Evolutionary conservation across 2,329 filamentous ascomycete species (phyloP).

Genomic region (Lachnellula occidentalis): DNA sequence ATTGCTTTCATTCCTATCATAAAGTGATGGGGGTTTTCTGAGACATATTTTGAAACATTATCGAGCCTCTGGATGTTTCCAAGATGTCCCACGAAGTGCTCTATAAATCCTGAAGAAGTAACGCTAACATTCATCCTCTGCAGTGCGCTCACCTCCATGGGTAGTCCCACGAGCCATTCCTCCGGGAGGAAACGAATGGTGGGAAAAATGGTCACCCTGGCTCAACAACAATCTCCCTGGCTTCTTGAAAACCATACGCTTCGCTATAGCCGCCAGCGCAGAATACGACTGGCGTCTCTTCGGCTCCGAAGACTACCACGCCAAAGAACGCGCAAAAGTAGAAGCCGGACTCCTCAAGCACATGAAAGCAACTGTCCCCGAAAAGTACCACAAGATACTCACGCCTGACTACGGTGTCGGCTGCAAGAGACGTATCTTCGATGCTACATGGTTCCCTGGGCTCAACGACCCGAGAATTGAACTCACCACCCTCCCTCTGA

Average conservation of each 20-base stretch:
- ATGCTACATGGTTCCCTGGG: conserved; percentile 44
- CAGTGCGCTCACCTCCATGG: conserved; percentile 51
- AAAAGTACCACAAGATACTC: conserved; percentile 53
- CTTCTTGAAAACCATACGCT: conserved; percentile 37
- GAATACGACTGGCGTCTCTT: conserved; percentile 46
- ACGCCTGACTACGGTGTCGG: conserved; percentile 52
- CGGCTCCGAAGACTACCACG: conserved; percentile 34
- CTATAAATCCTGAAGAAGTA: too few relatives aligned
- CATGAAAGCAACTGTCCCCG: conserved; percentile 44
- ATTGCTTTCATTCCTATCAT: too few relatives aligned
- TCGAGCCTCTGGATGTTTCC: too few relatives aligned
- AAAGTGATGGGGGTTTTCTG: too few relatives aligned
- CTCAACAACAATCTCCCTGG: conserved; percentile 44
- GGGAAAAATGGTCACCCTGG: conserved; percentile 41
- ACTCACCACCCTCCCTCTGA: conserved; percentile 47
- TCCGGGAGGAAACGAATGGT: conserved; percentile 36
- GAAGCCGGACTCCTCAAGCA: conserved; percentile 39
- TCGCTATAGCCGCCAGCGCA: conserved; percentile 34
- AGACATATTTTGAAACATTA: too few relatives aligned
- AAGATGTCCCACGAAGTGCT: too few relatives aligned
- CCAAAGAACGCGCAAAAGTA: conserved; percentile 36
- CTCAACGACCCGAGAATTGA: conserved; percentile 45
- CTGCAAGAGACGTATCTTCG: conserved; percentile 52
- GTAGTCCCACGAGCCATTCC: conserved; percentile 38
- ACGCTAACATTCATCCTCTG: too few relatives aligned